Percentiles rank a stretch among this genome's conserved stretches.
Conservation (phyloP, 2,329 filamentous ascomycete species). For the Tolypocladium tundrense region DNA sequence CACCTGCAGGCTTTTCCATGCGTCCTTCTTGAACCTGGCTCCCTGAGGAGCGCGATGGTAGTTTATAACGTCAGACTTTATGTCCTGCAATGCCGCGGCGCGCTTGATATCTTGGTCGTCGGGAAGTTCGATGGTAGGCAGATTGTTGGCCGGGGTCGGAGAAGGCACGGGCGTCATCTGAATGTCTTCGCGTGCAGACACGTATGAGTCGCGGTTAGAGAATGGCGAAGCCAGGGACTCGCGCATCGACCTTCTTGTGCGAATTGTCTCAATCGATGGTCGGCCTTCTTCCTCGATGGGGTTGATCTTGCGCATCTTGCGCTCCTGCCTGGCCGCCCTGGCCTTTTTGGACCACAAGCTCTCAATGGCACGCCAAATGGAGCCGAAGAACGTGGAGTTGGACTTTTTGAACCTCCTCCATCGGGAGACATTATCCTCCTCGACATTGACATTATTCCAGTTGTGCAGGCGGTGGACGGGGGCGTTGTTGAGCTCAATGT, state of each 20-base stretch:
- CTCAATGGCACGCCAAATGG: constrained; percentile 39
- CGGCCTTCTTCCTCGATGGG: constrained; percentile 36
- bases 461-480: constrained; percentile 81
- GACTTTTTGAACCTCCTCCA: constrained; percentile 93
- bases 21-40: constrained; percentile 82
- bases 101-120: constrained; percentile 22
- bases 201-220: constrained; percentile 39
- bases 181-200: constrained; percentile 59
- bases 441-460: constrained; percentile 89
- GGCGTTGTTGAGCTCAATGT: constrained; percentile 92
- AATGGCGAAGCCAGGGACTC: constrained; percentile 40
- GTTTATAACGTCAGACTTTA: constrained; percentile 59
- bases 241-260: constrained; percentile 22
- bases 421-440: constrained; percentile 70
- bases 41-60: constrained; percentile 53
- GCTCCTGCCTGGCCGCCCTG: constrained; percentile 36
- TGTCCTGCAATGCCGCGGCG: constrained; percentile 28
- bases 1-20: constrained; percentile 91
- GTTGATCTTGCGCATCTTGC: constrained; percentile 21
- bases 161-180: constrained; percentile 95
- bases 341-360: constrained; percentile 41
- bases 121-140: constrained; percentile 26
- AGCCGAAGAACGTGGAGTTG: constrained; percentile 50
- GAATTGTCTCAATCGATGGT: constrained; percentile 39
- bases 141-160: constrained; percentile 43